Evolutionary conservation across 768 basidiomycete species (phyloP).

Genomic region (Leucocoprinus sp.): DNA sequence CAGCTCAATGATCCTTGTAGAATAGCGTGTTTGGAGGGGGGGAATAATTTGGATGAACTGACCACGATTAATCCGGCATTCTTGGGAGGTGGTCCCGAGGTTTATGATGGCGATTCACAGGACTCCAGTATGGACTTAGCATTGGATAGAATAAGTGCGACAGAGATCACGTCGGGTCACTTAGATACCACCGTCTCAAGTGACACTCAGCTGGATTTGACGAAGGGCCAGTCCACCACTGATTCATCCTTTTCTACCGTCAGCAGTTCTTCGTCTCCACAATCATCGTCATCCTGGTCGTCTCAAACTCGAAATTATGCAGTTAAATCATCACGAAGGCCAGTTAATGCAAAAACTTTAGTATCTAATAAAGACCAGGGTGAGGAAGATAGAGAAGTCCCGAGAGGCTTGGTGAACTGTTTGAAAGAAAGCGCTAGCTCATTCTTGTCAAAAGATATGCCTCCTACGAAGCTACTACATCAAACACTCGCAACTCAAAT

Average conservation of each 20-base stretch:
- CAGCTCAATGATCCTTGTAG: neutral
- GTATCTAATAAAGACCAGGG: neutral
- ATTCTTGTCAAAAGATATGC: too few species aligned
- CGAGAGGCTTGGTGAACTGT: neutral
- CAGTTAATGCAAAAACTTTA: neutral
- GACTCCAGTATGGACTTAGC: neutral
- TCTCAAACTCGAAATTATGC: neutral
- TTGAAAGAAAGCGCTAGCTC: too few species aligned
- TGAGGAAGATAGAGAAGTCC: slow-evolving; percentile 4
- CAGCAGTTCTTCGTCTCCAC: neutral
- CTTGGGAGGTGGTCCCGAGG: neutral
- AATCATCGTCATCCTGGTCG: neutral
- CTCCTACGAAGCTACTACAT: neutral
- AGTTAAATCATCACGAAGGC: neutral
- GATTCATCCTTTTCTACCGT: neutral
- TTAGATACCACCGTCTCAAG: neutral
- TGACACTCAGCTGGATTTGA: neutral
- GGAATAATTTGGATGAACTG: neutral
- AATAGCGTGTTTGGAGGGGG: neutral
- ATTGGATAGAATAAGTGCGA: neutral
- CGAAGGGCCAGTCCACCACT: neutral
- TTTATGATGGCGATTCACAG: neutral
- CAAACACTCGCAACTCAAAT: neutral
- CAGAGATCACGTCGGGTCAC: neutral
- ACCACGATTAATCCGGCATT: slow-evolving; percentile 5